Conservation (phyloP, 1,284 basidiomycete genomes). For the Earliella scabrosa region DNA sequence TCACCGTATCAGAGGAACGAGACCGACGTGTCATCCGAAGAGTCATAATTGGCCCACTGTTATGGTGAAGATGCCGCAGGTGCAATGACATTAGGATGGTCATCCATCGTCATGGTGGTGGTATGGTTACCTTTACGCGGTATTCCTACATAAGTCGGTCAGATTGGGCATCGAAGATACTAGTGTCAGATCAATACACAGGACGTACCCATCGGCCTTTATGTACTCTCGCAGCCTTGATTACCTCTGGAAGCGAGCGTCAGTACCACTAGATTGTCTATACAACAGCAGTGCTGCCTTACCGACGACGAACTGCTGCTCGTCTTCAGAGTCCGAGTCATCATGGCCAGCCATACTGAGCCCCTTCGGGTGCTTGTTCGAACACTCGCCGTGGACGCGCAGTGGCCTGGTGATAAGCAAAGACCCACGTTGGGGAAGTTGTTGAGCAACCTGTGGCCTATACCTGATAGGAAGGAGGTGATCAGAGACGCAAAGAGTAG, state of each 20-base stretch:
- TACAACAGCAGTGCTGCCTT: slow-evolving; percentile 25
- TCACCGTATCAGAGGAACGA: no score
- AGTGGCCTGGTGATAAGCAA: no score
- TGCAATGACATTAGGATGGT: not conserved
- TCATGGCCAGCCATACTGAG: no score
- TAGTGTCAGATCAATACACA: not conserved
- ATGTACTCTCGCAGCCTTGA: slow-evolving; percentile 51
- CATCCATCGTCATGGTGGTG: not conserved
- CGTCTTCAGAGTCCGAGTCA: slow-evolving; percentile 21
- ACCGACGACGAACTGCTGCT: slow-evolving; percentile 58
- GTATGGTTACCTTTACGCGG: slow-evolving; percentile 52
- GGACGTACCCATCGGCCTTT: slow-evolving; percentile 48
- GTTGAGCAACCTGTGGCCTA: no score
- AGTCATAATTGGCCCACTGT: slow-evolving; percentile 59
- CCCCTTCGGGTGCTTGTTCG: no score
- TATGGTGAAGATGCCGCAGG: not conserved
- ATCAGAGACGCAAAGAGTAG: no score
- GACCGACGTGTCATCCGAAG: slow-evolving; percentile 50
- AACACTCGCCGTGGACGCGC: no score
- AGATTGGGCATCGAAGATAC: no score
- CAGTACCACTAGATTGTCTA: not conserved
- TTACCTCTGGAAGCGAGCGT: slow-evolving; percentile 49
- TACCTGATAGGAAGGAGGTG: no score
- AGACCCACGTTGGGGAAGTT: no score
- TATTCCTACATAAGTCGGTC: slow-evolving; percentile 51